These are phyloP conservation scores for Knufia fluminis DNA, from an alignment of 2,329 filamentous ascomycete genomes.

Conservation along the genomic window DNA sequence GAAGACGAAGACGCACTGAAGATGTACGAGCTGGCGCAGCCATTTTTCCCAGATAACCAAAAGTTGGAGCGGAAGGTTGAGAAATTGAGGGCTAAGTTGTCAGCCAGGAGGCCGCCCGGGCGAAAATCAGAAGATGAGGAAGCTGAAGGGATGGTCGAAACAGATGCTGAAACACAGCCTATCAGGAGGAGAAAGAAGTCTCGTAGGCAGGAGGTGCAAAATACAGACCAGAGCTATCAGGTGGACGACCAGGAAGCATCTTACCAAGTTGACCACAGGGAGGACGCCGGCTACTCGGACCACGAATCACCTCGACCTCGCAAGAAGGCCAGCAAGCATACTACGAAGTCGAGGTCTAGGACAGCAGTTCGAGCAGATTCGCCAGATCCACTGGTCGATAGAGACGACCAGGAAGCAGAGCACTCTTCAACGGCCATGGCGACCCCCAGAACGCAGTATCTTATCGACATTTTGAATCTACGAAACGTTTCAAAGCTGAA, in stretches of 20 bases:
- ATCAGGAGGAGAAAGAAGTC: conserved; percentile 11
- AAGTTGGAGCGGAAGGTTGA: conserved; percentile 57
- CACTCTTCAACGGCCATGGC: conserved; percentile 18
- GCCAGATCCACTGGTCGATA: conserved; percentile 15
- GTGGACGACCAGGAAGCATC: conserved; percentile 24
- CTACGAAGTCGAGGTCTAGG: conserved; percentile 9
- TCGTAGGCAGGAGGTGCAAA: neutral
- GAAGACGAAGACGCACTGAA: conserved; percentile 68
- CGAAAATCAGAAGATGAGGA: conserved; percentile 22
- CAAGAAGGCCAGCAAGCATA: conserved; percentile 26
- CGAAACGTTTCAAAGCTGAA: conserved; percentile 38
- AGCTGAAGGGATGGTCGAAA: neutral
- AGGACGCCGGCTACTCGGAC: conserved; percentile 26
- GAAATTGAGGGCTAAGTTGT: conserved; percentile 43
- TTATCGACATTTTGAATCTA: conserved; percentile 39
- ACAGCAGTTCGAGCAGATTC: conserved; percentile 13
- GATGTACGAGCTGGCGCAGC: conserved; percentile 77
- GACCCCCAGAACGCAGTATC: conserved; percentile 35
- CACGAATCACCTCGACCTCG: conserved; percentile 24
- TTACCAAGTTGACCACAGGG: conserved; percentile 27
- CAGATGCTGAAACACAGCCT: neutral
- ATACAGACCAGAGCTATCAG: conserved; percentile 21
- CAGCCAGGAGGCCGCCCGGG: conserved; percentile 25
- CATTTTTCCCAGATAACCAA: conserved; percentile 75
- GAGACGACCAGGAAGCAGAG: conserved; percentile 12